Conservation (phyloP, 768 basidiomycete genomes). For the Amylocystis lapponica region DNA sequence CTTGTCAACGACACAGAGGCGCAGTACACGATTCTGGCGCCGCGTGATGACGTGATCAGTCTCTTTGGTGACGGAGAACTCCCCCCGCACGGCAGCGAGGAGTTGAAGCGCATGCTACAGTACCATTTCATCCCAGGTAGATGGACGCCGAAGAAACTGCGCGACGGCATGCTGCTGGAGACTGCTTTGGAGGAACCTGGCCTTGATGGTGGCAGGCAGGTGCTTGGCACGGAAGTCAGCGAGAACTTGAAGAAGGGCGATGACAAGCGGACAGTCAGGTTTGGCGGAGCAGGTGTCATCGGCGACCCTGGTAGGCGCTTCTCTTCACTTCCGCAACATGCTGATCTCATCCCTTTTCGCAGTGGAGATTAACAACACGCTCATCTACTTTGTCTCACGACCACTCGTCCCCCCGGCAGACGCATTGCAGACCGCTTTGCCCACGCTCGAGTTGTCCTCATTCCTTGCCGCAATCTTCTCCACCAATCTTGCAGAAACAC, state of each 20-base stretch:
- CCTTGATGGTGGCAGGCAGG: constrained; percentile 63
- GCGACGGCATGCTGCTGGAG: constrained; percentile 69
- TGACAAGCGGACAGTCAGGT: constrained; percentile 54
- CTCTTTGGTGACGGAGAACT: constrained; percentile 46
- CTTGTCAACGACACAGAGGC: constrained; percentile 66
- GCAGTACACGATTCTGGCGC: constrained; percentile 87
- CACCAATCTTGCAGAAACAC: constrained; percentile 67
- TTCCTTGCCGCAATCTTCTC: constrained; percentile 91
- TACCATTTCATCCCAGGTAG: constrained; percentile 92
- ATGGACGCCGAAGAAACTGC: constrained; percentile 65
- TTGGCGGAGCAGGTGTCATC: constrained; percentile 78
- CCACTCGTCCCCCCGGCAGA: constrained; percentile 81
- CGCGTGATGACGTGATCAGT: constrained; percentile 77
- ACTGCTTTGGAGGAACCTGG: constrained; percentile 74
- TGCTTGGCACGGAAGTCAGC: constrained; percentile 61
- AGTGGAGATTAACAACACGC: constrained; percentile 72
- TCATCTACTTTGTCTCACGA: constrained; percentile 87
- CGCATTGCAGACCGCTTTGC: constrained; percentile 73
- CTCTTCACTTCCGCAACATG: constrained; percentile 1
- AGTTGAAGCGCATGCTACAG: constrained; percentile 65
- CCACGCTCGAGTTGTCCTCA: constrained; percentile 78
- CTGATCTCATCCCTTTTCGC: constrained; percentile 8
- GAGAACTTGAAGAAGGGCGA: constrained; percentile 36
- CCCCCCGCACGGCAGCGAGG: constrained; percentile 60
- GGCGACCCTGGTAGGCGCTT: constrained; percentile 62